Base-by-base conservation (phyloP, 768 basidiomycete genomes). In the Mycena galopus region DNA sequence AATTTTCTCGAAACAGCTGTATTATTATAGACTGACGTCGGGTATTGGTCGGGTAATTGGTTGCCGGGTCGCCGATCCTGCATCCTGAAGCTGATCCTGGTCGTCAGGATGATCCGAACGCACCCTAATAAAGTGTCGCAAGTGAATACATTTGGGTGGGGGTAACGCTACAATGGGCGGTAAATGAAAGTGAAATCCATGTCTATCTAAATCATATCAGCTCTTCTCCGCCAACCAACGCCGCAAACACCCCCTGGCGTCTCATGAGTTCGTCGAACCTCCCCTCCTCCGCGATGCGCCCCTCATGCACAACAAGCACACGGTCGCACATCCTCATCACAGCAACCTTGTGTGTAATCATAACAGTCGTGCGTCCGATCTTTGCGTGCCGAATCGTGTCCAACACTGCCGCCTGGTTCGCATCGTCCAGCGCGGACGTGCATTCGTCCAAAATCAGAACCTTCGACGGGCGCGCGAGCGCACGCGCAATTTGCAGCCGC, bases 281-380 rank as follows among this genome's bases (percentile, higher is more conserved):
- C 35, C 92, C 93, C 67, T 91, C 82, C 81, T 94, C 93, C 2
- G 83, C 90, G 25, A 94, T 83, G 55, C 73, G 76, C 21, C 94
- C 94, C 19, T 90, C 87, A 23, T 89, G 84, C 23, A 94, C 79
- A 66, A 94, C 91, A 19, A 94, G 74, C 35, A 95, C 88, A 21
- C 92, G 86, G 78, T 95, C 93, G 80, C 94, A 95, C 85, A 90
- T 87, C 77, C 86, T 86, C 94, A 95, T 95, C 58, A 92, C 88
- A 33, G 88, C 87, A 23, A 92, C 81, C 79, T 94, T 94, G 84
- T 95, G 94, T 4, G 94, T 95, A 76, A 95, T 88, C 85, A 95
- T 90, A 70, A 95, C 81, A 47, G 92, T 92, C 60, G 94, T 94
- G 59, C 90, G 85, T 33, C 89, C 89, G 19, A 84, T 79, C 82